phyloP scores from a whole-genome alignment of 2,329 filamentous ascomycete species.

The Mollisia scopiformis region DNA sequence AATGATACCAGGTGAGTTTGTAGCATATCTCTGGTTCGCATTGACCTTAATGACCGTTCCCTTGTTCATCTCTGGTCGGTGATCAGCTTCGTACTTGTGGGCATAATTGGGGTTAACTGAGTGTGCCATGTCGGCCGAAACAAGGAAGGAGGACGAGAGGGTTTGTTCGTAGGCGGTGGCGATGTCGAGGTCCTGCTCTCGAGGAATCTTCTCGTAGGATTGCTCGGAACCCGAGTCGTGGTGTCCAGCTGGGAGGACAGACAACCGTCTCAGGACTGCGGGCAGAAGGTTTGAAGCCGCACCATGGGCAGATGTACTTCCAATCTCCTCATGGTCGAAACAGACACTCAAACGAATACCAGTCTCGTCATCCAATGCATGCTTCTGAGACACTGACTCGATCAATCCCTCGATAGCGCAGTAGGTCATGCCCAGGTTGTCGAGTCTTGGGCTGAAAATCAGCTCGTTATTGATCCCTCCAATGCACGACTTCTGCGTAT shows the following conservation, averaged over 20 bases:
- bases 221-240: constrained; percentile 57
- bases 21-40: constrained; percentile 95
- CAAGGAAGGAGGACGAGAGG: constrained; percentile 85
- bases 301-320: constrained; percentile 88
- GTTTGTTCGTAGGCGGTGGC: constrained; percentile 92
- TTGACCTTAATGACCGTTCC: constrained; percentile 98
- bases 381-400: constrained; percentile 67
- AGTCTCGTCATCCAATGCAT: constrained; percentile 72
- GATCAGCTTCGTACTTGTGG: constrained; percentile 86
- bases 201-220: constrained; percentile 62
- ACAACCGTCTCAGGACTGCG: constrained; percentile 82
- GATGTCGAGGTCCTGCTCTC: constrained; percentile 61
- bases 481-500: constrained; percentile 87
- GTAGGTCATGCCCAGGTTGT: constrained; percentile 97
- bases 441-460: constrained; percentile 92
- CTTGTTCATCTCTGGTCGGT: constrained; percentile 94
- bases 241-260: constrained; percentile 67
- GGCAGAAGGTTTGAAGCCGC: constrained; percentile 92
- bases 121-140: constrained; percentile 98
- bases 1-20: constrained; percentile 93
- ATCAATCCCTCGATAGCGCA: constrained; percentile 87
- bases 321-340: constrained; percentile 98
- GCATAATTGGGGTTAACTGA: constrained; percentile 94
- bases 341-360: constrained; percentile 90
- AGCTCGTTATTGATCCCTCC: constrained; percentile 93